Conservation (phyloP, 495 filamentous ascomycete genomes). For the Glarea lozoyensis region DNA sequence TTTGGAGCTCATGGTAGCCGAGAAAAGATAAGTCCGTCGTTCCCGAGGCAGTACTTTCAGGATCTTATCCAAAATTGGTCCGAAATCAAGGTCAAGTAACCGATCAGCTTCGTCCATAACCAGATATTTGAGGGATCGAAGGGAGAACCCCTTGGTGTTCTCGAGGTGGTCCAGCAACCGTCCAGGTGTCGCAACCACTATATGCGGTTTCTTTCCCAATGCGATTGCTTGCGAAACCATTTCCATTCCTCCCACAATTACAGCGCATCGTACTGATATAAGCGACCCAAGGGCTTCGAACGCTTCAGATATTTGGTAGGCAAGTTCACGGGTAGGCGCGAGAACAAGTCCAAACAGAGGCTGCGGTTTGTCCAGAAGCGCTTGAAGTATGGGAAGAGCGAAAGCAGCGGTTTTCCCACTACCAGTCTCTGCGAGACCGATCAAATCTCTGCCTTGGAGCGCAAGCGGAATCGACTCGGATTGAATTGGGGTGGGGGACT, state of each 20-base stretch:
- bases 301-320: constrained; percentile 76
- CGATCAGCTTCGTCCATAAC: constrained; percentile 95
- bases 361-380: constrained; percentile 74
- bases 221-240: constrained; percentile 86
- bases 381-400: constrained; percentile 79
- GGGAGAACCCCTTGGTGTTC: constrained; percentile 90
- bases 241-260: constrained; percentile 89
- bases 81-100: constrained; percentile 90
- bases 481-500: constrained; percentile 75
- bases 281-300: constrained; percentile 78
- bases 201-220: constrained; percentile 84
- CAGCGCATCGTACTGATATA: constrained; percentile 68
- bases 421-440: constrained; percentile 90
- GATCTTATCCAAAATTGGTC: constrained; percentile 84
- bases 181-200: constrained; percentile 83
- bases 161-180: constrained; percentile 88
- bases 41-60: constrained; percentile 81
- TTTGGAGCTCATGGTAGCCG: constrained; percentile 86
- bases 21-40: constrained; percentile 80
- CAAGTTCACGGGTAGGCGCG: constrained; percentile 86
- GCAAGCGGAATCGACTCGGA: constrained; percentile 70
- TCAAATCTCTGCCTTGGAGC: constrained; percentile 73
- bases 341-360: constrained; percentile 72
- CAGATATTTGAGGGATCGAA: constrained; percentile 70
- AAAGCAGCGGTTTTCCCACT: constrained; percentile 93